These are phyloP conservation scores for Diaporthe capsici DNA, from an alignment of 2,329 filamentous ascomycete species.

Conservation along the genomic window DNA sequence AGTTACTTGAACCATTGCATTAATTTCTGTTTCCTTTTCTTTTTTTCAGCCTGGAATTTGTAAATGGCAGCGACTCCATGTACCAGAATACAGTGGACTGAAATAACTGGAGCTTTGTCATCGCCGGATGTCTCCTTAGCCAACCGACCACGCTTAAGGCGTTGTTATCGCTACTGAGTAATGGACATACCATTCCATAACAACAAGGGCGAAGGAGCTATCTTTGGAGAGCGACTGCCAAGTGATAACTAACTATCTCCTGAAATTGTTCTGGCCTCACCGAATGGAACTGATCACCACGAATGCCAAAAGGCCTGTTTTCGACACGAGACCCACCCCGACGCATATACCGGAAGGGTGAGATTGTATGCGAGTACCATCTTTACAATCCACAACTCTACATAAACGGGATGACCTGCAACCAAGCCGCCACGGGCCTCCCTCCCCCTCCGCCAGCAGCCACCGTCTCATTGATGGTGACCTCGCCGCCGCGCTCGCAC, in stretches of 20 bases:
- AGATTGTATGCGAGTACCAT: not conserved
- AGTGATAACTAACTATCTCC: not conserved
- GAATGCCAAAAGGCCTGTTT: not conserved
- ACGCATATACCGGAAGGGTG: not conserved
- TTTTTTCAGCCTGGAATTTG: not conserved
- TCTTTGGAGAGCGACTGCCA: not conserved
- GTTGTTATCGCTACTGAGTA: not conserved
- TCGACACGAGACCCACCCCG: accelerated
- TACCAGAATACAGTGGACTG: not conserved
- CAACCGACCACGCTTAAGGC: not conserved
- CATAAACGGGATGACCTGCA: constrained; percentile 6
- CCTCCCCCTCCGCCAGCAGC: not conserved
- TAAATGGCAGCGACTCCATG: not conserved
- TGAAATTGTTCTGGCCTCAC: not conserved
- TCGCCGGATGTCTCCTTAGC: not conserved
- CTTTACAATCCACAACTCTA: not conserved
- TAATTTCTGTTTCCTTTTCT: not conserved
- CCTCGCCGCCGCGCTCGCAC: constrained; percentile 28
- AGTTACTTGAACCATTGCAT: not conserved
- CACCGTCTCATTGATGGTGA: not conserved
- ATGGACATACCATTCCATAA: not conserved
- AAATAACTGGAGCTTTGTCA: not conserved
- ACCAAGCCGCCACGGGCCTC: not conserved
- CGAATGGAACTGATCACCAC: not conserved
- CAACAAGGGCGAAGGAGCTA: not conserved